Percentiles rank a stretch among this genome's conserved stretches.
Conservation (phyloP, 192 early-diverging fungal genomes). For the Phycomyces nitens region DNA sequence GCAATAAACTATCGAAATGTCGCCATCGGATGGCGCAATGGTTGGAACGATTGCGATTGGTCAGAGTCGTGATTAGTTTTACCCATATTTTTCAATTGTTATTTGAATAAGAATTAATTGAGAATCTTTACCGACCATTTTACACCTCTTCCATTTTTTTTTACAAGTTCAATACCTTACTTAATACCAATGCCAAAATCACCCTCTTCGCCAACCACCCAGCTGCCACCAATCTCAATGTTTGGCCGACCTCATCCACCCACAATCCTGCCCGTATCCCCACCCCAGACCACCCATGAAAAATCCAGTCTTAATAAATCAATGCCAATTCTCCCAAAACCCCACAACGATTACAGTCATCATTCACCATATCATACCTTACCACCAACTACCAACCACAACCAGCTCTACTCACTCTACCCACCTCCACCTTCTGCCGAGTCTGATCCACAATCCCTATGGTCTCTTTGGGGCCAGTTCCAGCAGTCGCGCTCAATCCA, state of each 20-base stretch:
- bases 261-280: conserved; percentile 1
- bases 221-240: conserved; percentile 31
- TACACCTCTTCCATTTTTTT: neutral
- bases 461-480: no score
- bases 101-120: neutral
- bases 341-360: conserved; percentile 2
- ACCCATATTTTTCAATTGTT: no score
- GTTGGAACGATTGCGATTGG: no score
- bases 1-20: conserved; percentile 20
- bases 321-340: conserved; percentile 4
- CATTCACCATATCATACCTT: conserved; percentile 10
- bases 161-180: neutral
- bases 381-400: neutral
- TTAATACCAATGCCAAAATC: neutral
- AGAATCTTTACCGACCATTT: neutral
- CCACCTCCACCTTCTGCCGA: no score
- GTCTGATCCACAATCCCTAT: no score
- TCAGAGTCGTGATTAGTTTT: no score
- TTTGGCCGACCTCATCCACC: neutral
- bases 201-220: neutral
- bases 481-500: no score
- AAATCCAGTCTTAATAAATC: neutral
- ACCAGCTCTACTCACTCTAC: no score
- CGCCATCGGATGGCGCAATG: conserved; percentile 27
- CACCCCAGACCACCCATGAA: neutral